Conservation (phyloP, 2,329 filamentous ascomycete genomes). For the Sporothrix curviconia region DNA sequence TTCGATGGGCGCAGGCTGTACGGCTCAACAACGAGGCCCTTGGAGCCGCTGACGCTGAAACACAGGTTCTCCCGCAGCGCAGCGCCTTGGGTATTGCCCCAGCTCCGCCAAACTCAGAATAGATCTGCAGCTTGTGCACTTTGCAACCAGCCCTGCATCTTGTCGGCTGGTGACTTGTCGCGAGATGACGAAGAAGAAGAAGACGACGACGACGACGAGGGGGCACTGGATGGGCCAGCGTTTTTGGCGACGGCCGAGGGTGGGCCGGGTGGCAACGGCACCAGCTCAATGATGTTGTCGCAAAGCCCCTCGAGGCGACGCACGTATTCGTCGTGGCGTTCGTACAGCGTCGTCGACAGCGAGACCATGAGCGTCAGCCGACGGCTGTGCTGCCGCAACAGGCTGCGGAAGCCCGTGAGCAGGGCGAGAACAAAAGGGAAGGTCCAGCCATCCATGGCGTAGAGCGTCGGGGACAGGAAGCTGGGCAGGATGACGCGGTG, state of each 20-base stretch:
- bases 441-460: slow-evolving; percentile 61
- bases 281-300: slow-evolving; percentile 71
- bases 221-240: not conserved
- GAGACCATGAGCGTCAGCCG: slow-evolving; percentile 68
- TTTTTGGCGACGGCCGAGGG: slow-evolving; percentile 10
- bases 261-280: slow-evolving; percentile 54
- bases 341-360: slow-evolving; percentile 72
- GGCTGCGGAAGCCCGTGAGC: slow-evolving; percentile 66
- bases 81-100: slow-evolving; percentile 63
- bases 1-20: slow-evolving; percentile 80
- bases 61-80: slow-evolving; percentile 78
- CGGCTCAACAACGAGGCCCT: slow-evolving; percentile 76
- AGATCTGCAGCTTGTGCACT: slow-evolving; percentile 74
- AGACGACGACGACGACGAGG: too few species aligned
- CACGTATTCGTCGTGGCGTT: slow-evolving; percentile 66
- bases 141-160: slow-evolving; percentile 80
- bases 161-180: slow-evolving; percentile 50
- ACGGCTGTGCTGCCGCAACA: slow-evolving; percentile 61
- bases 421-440: slow-evolving; percentile 73
- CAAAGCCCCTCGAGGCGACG: slow-evolving; percentile 79
- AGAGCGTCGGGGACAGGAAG: slow-evolving; percentile 79
- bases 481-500: slow-evolving; percentile 82
- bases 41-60: slow-evolving; percentile 75
- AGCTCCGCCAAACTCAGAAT: slow-evolving; percentile 79
- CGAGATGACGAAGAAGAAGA: slow-evolving; percentile 29